Percentiles rank a stretch among this genome's conserved stretches.
Conservation (phyloP, 805 yeast genomes). For the Candida taoyuanica region DNA sequence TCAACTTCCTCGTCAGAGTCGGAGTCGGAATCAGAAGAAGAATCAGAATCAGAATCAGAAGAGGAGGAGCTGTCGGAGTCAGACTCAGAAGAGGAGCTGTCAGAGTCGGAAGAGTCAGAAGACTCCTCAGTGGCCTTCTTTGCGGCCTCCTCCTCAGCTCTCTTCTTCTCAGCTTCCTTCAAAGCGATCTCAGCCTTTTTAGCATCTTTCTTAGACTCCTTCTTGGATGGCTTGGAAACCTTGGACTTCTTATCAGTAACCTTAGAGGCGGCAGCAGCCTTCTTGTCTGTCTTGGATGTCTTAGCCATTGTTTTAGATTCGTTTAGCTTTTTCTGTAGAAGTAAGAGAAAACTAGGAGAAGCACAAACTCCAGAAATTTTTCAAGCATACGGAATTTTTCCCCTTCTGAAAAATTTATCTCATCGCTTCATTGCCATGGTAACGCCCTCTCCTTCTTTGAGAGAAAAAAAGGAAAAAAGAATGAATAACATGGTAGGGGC, state of each 20-base stretch:
- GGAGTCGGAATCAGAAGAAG: constrained; percentile 17
- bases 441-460: constrained; percentile 1
- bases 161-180: constrained; percentile 21
- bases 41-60: constrained; percentile 25
- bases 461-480: constrained; percentile 4
- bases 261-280: constrained; percentile 13
- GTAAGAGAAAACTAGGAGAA: too few relatives aligned
- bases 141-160: constrained; percentile 14
- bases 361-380: constrained; percentile 15
- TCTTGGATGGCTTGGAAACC: constrained; percentile 24
- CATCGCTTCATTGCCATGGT: constrained; percentile 19
- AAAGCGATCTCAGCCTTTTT: constrained; percentile 27
- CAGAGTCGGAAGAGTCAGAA: constrained; percentile 17
- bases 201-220: constrained; percentile 27
- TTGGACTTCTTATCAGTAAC: constrained; percentile 21
- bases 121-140: constrained; percentile 9
- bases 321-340: neutral
- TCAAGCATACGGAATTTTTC: constrained; percentile 6
- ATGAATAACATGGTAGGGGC: constrained; percentile 5
- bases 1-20: constrained; percentile 19
- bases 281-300: constrained; percentile 19
- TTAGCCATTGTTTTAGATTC: constrained; percentile 22
- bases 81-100: constrained; percentile 5
- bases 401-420: constrained; percentile 13
- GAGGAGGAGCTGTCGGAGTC: constrained; percentile 2